Evolutionary conservation across 441 rosid species (phyloP), one percentile per base, ranked within the genome.

Genomic region (Lepidium campestre): DNA sequence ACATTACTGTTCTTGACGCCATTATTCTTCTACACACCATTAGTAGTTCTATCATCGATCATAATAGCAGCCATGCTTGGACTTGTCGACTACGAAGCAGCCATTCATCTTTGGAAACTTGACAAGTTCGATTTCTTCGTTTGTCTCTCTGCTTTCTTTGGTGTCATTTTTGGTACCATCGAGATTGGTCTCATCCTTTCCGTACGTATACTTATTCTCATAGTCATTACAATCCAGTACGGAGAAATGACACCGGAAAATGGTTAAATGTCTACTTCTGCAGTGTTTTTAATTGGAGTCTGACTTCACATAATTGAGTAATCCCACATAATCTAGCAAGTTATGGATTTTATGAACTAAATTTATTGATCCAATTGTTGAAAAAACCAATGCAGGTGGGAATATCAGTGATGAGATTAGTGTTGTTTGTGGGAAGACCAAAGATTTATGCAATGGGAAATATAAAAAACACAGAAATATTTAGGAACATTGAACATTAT

Each of bases 71-170:
- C 88, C 64, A 81, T 84, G 88, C 77, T 81, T 5, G 84, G 84
- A 68, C 82, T 81, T 19, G 55, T 84, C 3, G 83, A 84, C 78
- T 81, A 80, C 12, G 62, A 80, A 77, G 83, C 86, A 1, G 86
- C 80, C 17, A 48, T 79, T 50, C 83, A 80, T 62, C 88, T 84
- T 9, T 81, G 75, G 74, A 74, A 59, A 48, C 62, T 84, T 5
- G 88, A 84, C 79, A 84, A 84, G 49, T 78, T 81, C 20, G 88
- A 84, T 57, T 84, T 81, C 48, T 4, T 80, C 10, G 76, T 84
- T 18, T 81, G 86, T 69, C 74, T 81, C 52, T 72, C 76, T 22
- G 81, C 88, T 0, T 84, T 72, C 47, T 22, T 71, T 0, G 88
- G 88, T 2, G 86, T 84, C 2, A 73, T 84, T 44, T 81, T 84